Conservation (phyloP, 2,329 filamentous ascomycete genomes). For the Penicillium freii region DNA sequence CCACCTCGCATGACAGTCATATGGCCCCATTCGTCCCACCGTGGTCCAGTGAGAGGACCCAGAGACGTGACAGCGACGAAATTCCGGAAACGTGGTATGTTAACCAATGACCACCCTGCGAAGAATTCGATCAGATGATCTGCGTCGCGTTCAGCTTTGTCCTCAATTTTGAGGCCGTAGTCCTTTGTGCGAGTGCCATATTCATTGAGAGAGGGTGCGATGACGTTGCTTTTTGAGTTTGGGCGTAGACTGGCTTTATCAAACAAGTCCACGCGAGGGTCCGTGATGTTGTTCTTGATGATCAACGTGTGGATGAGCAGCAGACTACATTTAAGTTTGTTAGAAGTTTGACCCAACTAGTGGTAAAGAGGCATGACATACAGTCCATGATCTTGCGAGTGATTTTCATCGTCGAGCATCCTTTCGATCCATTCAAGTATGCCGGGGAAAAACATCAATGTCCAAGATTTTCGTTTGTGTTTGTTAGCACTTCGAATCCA, state of each 20-base stretch:
- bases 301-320: conserved; percentile 21
- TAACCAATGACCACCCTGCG: conserved; percentile 37
- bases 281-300: conserved; percentile 23
- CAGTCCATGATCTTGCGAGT: conserved; percentile 2
- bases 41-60: background rate
- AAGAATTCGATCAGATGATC: conserved; percentile 43
- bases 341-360: background rate
- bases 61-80: conserved; percentile 29
- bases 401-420: conserved; percentile 18
- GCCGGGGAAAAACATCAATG: conserved; percentile 41
- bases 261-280: conserved; percentile 11
- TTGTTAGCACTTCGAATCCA: conserved; percentile 36
- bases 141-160: conserved; percentile 30
- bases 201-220: conserved; percentile 30
- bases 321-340: conserved; percentile 4
- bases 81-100: conserved; percentile 33
- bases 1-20: background rate
- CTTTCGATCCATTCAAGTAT: conserved; percentile 36
- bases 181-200: conserved; percentile 32
- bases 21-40: conserved; percentile 20
- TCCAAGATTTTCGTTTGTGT: conserved; percentile 33
- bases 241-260: conserved; percentile 21
- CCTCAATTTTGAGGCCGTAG: conserved; percentile 22
- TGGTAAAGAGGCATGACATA: conserved; percentile 1
- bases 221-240: conserved; percentile 26